Conservation (phyloP, 352 stramenopile species). For the Thalassiosira pacifica region DNA sequence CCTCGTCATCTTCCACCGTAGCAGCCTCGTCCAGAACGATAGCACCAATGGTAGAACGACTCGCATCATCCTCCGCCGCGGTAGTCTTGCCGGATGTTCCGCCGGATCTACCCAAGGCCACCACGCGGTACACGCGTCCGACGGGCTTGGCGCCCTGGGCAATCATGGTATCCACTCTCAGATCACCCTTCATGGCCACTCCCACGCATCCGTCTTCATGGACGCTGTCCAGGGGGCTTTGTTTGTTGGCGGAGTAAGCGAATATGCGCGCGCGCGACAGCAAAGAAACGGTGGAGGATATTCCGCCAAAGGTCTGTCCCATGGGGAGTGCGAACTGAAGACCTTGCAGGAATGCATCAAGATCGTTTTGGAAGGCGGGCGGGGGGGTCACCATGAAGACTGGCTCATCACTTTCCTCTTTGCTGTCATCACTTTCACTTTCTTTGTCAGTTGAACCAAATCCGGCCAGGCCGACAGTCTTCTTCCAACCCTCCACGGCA, state of each 20-base stretch:
- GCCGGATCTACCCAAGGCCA: slow-evolving; percentile 56
- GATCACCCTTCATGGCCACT: slow-evolving; percentile 73
- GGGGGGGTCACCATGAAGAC: slow-evolving; percentile 77
- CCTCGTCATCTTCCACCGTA: slow-evolving; percentile 56
- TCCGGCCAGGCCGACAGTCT: slow-evolving; percentile 54
- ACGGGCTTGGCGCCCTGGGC: slow-evolving; percentile 85
- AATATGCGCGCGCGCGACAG: slow-evolving; percentile 76
- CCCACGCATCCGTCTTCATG: slow-evolving; percentile 80
- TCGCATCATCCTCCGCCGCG: slow-evolving; percentile 36
- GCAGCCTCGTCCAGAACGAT: slow-evolving; percentile 81
- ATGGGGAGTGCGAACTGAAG: slow-evolving; percentile 61
- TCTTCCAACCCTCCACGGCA: slow-evolving; percentile 60
- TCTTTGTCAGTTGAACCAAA: slow-evolving; percentile 13
- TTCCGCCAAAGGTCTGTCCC: slow-evolving; percentile 68
- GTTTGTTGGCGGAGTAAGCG: slow-evolving; percentile 48
- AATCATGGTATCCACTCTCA: slow-evolving; percentile 78
- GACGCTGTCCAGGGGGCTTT: background rate
- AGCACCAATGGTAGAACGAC: slow-evolving; percentile 69
- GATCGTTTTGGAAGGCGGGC: slow-evolving; percentile 79
- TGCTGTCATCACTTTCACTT: too few species aligned
- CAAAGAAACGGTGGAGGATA: slow-evolving; percentile 80
- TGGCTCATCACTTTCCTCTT: slow-evolving; percentile 14
- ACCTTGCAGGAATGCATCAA: slow-evolving; percentile 78
- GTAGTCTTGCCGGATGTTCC: background rate
- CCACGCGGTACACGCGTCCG: slow-evolving; percentile 81